Evolutionary conservation across 305 asterid genomes (phyloP), one percentile per base, ranked within the genome.

Genomic region (Rubia peregrina): DNA sequence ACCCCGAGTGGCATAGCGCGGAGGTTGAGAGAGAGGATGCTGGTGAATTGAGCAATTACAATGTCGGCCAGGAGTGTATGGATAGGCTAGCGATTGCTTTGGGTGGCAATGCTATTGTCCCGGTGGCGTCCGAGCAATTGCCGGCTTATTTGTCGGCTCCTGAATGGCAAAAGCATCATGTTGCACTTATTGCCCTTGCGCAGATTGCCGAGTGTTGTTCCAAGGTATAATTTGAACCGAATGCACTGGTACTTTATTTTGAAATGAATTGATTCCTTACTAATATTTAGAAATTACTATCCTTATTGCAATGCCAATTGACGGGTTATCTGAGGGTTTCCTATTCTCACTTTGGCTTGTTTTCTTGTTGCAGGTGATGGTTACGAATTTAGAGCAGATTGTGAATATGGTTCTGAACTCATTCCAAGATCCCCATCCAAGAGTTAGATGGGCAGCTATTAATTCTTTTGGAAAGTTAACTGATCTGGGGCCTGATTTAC

Each of bases 151-250:
- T 91, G 74, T 83, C 95, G 19, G 95, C 92, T 12, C 84, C 90
- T 14, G 98, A 91, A 82, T 91, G 98, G 98, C 92, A 90, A 83
- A 92, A 88, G 82, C 98, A 85, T 74, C 98, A 92, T 66, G 91
- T 96, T 0, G 98, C 96, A 10, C 92, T 90, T 30, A 87, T 90
- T 84, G 91, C 96, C 9, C 94, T 92, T 69, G 98, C 98, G 1
- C 96, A 92, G 77, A 92, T 92, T 61, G 98, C 98, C 0, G 96
- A 92, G 82, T 96, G 98, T 40, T 90, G 98, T 77, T 79, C 92
- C 8, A 90, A 90, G 96, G 96, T 88, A 80, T 69, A 61, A 53
- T 22, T 43, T 36, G 38, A 53, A 46, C 14, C 8, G 9, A 6
- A 53, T 13, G 16, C 9, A n/a, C 11, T 40, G 14, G 19, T 69